Evolutionary conservation across 2,329 filamentous ascomycete species (phyloP).

Genomic region (Periglandula ipomoeae): DNA sequence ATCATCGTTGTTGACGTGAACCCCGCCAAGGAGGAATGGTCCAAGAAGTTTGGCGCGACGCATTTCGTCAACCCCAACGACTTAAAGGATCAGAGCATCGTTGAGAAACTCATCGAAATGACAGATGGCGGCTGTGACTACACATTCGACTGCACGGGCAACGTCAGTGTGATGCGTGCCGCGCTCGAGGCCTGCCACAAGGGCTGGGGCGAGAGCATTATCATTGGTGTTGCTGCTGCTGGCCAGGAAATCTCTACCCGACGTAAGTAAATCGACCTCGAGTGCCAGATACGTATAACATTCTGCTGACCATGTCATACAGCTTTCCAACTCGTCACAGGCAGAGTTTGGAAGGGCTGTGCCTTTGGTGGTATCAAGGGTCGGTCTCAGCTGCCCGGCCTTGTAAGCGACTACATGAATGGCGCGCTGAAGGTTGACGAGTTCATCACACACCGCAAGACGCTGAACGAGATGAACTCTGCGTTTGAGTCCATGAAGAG

Average conservation of each 20-base stretch:
- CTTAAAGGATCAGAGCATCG: conserved; percentile 68
- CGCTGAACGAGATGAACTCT: conserved; percentile 72
- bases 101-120: conserved; percentile 92
- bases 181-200: conserved; percentile 98
- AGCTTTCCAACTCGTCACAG: conserved; percentile 98
- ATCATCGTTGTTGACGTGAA: conserved; percentile 75
- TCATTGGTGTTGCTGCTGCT: conserved; percentile 94
- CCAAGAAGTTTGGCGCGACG: conserved; percentile 89
- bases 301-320: conserved; percentile 7
- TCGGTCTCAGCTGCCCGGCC: conserved; percentile 76
- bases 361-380: conserved; percentile 98
- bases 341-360: conserved; percentile 95
- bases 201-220: conserved; percentile 96
- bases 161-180: conserved; percentile 89
- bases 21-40: conserved; percentile 82
- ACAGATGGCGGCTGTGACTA: conserved; percentile 98
- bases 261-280: conserved; percentile 51
- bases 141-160: conserved; percentile 98
- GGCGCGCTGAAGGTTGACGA: conserved; percentile 96
- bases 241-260: conserved; percentile 92
- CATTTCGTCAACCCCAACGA: conserved; percentile 93
- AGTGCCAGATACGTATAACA: not conserved
- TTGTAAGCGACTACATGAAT: conserved; percentile 82
- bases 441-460: conserved; percentile 95
- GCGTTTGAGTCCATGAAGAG: conserved; percentile 93